Conservation (phyloP, 768 basidiomycete species). For the Lactarius indigo region DNA sequence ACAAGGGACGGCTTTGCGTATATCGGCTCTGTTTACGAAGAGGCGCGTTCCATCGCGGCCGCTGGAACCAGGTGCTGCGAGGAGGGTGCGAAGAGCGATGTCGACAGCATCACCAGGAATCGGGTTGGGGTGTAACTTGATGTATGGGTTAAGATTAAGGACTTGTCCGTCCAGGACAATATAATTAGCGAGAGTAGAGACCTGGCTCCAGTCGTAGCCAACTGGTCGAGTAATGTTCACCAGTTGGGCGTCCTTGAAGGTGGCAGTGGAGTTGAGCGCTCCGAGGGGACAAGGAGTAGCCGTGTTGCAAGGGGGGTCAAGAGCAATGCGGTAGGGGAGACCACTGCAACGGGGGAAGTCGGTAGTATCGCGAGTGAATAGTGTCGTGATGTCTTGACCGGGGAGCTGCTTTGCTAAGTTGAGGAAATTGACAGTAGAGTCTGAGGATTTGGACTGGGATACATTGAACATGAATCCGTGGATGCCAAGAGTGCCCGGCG, state of each 20-base stretch:
- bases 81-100: slow-evolving; percentile 70
- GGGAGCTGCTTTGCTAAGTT: slow-evolving; percentile 50
- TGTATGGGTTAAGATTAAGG: slow-evolving; percentile 88
- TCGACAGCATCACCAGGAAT: slow-evolving; percentile 79
- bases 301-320: slow-evolving; percentile 66
- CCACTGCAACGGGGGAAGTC: slow-evolving; percentile 63
- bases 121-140: slow-evolving; percentile 62
- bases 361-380: slow-evolving; percentile 69
- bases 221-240: slow-evolving; percentile 62
- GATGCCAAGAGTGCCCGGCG: slow-evolving; percentile 65
- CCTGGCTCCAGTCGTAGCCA: slow-evolving; percentile 92
- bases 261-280: slow-evolving; percentile 50
- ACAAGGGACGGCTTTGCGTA: slow-evolving; percentile 72
- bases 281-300: slow-evolving; percentile 64
- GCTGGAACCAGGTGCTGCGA: slow-evolving; percentile 46
- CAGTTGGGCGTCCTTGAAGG: slow-evolving; percentile 59
- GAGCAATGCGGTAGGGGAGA: slow-evolving; percentile 63
- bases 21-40: slow-evolving; percentile 68
- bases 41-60: slow-evolving; percentile 91
- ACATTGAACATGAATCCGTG: slow-evolving; percentile 77
- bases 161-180: slow-evolving; percentile 92
- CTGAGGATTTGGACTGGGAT: slow-evolving; percentile 44
- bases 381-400: slow-evolving; percentile 87
- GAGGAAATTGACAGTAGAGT: slow-evolving; percentile 52
- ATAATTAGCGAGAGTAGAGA: slow-evolving; percentile 65